Conservation (phyloP, 2,329 filamentous ascomycete species). For the Cladosporium cucumerinum region DNA sequence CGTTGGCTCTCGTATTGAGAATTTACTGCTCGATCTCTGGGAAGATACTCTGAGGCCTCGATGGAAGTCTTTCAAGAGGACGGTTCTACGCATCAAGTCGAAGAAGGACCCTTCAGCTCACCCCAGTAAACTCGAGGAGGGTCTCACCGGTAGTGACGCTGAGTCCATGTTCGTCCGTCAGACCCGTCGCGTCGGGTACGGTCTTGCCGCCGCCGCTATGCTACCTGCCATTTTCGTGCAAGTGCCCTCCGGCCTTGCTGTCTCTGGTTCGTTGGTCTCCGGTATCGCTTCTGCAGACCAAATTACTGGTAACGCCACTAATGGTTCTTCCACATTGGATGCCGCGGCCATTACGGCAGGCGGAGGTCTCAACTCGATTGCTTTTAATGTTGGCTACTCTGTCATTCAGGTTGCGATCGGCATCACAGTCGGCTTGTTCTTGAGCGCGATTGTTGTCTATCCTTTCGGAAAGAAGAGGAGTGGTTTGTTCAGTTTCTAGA, state of each 20-base stretch:
- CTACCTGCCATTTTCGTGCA: constrained; percentile 79
- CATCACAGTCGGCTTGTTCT: constrained; percentile 50
- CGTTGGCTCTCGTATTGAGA: constrained; percentile 57
- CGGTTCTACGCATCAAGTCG: constrained; percentile 33
- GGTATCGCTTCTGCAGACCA: constrained; percentile 57
- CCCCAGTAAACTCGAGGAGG: constrained; percentile 29
- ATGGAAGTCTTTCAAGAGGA: constrained; percentile 28
- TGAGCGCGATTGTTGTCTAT: constrained; percentile 49
- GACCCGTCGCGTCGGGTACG: constrained; percentile 60
- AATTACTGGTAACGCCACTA: constrained; percentile 45
- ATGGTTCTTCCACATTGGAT: constrained; percentile 44
- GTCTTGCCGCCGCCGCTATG: constrained; percentile 79
- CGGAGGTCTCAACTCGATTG: constrained; percentile 40
- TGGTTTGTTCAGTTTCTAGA: constrained; percentile 41
- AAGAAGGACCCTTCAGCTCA: constrained; percentile 19
- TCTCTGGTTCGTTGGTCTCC: constrained; percentile 54
- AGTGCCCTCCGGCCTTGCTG: constrained; percentile 58
- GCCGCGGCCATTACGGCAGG: constrained; percentile 29
- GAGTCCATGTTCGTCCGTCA: constrained; percentile 32
- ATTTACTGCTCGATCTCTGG: constrained; percentile 54
- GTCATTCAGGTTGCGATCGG: constrained; percentile 52
- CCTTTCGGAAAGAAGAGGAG: constrained; percentile 48
- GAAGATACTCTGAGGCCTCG: constrained; percentile 46
- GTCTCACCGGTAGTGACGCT: constrained; percentile 22
- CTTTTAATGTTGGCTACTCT: constrained; percentile 47